A percentile compares a stretch with the other conserved stretches of the same genome.
phyloP scores from a whole-genome alignment of 495 filamentous ascomycete genomes.

The Hypoxylon intermedium region DNA sequence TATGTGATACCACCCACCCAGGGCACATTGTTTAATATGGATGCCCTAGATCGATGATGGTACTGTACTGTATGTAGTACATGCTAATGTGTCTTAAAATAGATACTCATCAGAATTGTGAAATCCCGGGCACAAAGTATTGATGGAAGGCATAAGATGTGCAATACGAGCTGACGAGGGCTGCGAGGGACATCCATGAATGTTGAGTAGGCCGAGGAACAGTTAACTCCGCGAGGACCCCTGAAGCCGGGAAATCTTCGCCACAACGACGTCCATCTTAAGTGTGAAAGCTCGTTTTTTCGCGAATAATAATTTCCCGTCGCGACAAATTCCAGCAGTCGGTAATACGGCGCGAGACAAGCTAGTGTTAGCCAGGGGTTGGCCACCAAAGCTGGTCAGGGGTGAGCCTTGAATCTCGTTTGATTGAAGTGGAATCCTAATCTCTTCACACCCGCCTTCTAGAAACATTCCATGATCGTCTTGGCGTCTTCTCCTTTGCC shows the following conservation, averaged over 20 bases:
- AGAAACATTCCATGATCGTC: slow-evolving; percentile 32
- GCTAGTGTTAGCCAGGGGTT: slow-evolving; percentile 4
- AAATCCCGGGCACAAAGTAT: slow-evolving; percentile 1
- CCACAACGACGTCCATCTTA: slow-evolving; percentile 2
- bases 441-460: slow-evolving; percentile 31
- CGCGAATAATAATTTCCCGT: slow-evolving; percentile 26
- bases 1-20: slow-evolving; percentile 30
- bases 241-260: slow-evolving; percentile 12
- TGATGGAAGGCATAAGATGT: slow-evolving; percentile 9
- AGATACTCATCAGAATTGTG: slow-evolving; percentile 12
- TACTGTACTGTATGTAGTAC: not conserved
- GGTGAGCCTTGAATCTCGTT: slow-evolving; percentile 35
- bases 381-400: slow-evolving; percentile 10
- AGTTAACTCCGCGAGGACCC: slow-evolving; percentile 7
- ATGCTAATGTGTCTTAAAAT: slow-evolving; percentile 27
- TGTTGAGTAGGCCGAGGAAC: slow-evolving; percentile 7
- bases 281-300: slow-evolving; percentile 28
- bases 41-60: not conserved
- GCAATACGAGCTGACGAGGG: slow-evolving; percentile 28
- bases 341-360: slow-evolving; percentile 18
- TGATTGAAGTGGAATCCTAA: slow-evolving; percentile 39
- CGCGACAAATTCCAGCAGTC: slow-evolving; percentile 10
- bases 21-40: not conserved
- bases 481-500: slow-evolving; percentile 20
- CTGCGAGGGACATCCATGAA: slow-evolving; percentile 16